Conservation (phyloP, 352 stramenopile genomes). For the Globisporangium radiosum region DNA sequence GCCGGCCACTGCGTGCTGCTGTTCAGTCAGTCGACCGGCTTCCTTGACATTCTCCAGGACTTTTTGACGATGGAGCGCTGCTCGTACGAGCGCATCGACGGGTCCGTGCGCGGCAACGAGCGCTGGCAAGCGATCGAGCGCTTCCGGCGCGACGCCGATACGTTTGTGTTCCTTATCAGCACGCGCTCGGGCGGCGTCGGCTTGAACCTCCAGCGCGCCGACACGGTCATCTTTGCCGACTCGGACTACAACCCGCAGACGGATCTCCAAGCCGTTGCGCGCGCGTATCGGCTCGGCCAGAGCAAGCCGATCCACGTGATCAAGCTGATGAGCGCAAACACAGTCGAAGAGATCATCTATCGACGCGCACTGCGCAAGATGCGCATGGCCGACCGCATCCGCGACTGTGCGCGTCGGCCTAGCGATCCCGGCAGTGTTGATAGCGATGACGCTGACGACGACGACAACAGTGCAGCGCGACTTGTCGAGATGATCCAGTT, state of each 20-base stretch:
- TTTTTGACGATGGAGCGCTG: slow-evolving; percentile 69
- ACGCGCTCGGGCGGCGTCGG: slow-evolving; percentile 65
- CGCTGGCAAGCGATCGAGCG: slow-evolving; percentile 78
- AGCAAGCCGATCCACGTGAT: slow-evolving; percentile 77
- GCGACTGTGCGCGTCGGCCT: slow-evolving; percentile 39
- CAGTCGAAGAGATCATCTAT: slow-evolving; percentile 78
- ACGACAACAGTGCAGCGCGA: slow-evolving; percentile 36
- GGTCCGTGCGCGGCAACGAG: slow-evolving; percentile 68
- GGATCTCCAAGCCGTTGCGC: slow-evolving; percentile 62
- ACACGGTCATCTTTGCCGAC: slow-evolving; percentile 77
- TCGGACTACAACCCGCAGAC: slow-evolving; percentile 78
- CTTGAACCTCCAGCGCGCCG: slow-evolving; percentile 72
- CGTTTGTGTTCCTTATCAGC: slow-evolving; percentile 86
- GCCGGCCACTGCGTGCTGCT: slow-evolving; percentile 82
- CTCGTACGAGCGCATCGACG: slow-evolving; percentile 75
- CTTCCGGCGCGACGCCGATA: slow-evolving; percentile 76
- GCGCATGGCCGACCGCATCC: slow-evolving; percentile 67
- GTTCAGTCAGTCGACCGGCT: slow-evolving; percentile 71
- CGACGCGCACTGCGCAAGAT: slow-evolving; percentile 63
- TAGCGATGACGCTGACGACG: slow-evolving; percentile 22
- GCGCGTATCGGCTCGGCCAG: slow-evolving; percentile 65
- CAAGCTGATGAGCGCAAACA: slow-evolving; percentile 69
- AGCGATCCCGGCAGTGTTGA: slow-evolving; percentile 24
- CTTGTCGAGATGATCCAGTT: slow-evolving; percentile 73
- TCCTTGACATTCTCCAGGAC: slow-evolving; percentile 79